Base-by-base conservation (phyloP, 2,329 filamentous ascomycete species). In the Fusarium annulatum region DNA sequence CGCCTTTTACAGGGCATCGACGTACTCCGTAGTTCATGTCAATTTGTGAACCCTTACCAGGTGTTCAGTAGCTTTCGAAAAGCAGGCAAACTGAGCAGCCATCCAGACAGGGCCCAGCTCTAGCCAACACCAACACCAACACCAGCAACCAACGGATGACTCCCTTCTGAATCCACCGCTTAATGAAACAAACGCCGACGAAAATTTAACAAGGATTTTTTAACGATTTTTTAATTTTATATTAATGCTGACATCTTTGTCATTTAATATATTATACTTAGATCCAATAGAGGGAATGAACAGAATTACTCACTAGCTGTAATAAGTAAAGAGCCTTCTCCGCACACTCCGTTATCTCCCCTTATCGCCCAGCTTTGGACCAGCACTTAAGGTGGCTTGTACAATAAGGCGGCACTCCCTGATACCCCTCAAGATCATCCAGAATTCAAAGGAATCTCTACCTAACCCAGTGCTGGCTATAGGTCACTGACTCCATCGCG, bases 281-380 rank as follows among this genome's bases (percentile, higher is more conserved):
- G n/a, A 15, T n/a, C 9, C 9, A 0, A n/a, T 15, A 21, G 11
- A 14, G 12, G 11, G 12, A 41, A 14, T 41, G 2, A n/a, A n/a
- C 7, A 9, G 2, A 39, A n/a, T 1, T 41, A 15, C 21, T 9
- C n/a, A n/a, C 39, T 41, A 41, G 21, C 39, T 6, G 2, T 21
- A 9, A 41, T 0, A 41, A n/a, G 39, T 41, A 12, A 39, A 39
- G 21, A 41, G 39, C 23, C 2, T 46, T 46, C 23, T 28, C 43
- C 23, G 18, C 43, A 28, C 23, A 10, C 8, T 21, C 5, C 18
- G 43, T 21, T 46, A 46, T 46, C 43, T 46, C 18, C 12, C 23
- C 23, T 46, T 46, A 46, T 46, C 43, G 43, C 39, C 1, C 21
- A 15, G 12, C 5, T 15, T 3, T 7, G 2, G 16, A 19, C 1